Evolutionary conservation across 495 filamentous ascomycete species (phyloP).

Genomic region (Alectoria sarmentosa): DNA sequence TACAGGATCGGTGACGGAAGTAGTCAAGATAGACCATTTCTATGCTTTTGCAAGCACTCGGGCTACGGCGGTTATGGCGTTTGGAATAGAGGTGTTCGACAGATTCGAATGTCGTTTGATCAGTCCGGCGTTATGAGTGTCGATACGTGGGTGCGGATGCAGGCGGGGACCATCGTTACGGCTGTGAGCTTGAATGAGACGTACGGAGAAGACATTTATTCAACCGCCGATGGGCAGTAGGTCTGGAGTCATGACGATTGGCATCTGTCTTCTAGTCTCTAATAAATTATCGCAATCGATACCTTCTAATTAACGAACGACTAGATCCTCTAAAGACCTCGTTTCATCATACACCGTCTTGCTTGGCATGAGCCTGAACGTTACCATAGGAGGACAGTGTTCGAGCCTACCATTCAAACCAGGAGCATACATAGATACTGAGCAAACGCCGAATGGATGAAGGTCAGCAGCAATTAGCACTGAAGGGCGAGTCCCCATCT

Average conservation of each 20-base stretch:
- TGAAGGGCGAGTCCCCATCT: no score
- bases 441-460: no score
- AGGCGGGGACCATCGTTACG: slow-evolving; percentile 49
- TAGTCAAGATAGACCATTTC: slow-evolving; percentile 17
- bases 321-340: no score
- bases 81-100: slow-evolving; percentile 54
- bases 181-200: slow-evolving; percentile 59
- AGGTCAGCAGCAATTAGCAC: no score
- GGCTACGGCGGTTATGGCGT: slow-evolving; percentile 68
- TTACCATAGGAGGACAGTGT: no score
- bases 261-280: neutral
- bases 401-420: no score
- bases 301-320: no score
- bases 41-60: slow-evolving; percentile 65
- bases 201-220: slow-evolving; percentile 56
- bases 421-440: no score
- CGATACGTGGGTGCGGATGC: slow-evolving; percentile 61
- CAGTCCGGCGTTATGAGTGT: slow-evolving; percentile 32
- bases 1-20: slow-evolving; percentile 12
- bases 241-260: neutral
- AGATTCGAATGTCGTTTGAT: slow-evolving; percentile 44
- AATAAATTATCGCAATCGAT: no score
- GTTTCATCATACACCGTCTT: no score
- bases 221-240: slow-evolving; percentile 23
- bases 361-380: no score